Percentiles rank a stretch among this genome's conserved stretches.
phyloP scores from a whole-genome alignment of 2,329 filamentous ascomycete genomes.

The Talaromyces sp. region DNA sequence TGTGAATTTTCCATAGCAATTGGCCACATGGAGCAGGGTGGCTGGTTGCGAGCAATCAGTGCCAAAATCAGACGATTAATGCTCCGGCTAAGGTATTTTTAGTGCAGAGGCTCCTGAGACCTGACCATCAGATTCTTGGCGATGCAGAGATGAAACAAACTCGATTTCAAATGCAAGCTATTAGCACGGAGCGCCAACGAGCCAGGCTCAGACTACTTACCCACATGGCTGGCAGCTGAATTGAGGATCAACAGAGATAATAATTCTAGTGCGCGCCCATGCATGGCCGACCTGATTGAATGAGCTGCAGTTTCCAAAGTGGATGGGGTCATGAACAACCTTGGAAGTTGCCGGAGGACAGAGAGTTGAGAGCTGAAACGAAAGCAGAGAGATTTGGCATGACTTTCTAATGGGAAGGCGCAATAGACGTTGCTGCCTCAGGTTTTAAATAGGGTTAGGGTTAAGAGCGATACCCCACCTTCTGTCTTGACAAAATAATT shows the following conservation, averaged over 20 bases:
- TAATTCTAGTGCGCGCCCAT: background rate
- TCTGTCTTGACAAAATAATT: background rate
- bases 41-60: background rate
- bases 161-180: background rate
- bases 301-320: background rate
- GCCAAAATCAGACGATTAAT: background rate
- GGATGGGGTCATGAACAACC: background rate
- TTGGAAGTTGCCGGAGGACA: no score
- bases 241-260: background rate
- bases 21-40: background rate
- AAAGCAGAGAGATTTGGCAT: background rate
- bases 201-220: background rate
- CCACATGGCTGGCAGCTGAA: background rate
- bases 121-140: background rate
- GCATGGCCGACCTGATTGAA: background rate
- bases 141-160: background rate
- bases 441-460: background rate
- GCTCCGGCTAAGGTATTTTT: background rate
- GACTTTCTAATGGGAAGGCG: background rate
- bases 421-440: background rate
- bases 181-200: background rate
- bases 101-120: background rate
- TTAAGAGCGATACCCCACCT: background rate
- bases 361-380: background rate
- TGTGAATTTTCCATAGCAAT: background rate